These are phyloP conservation scores for Scleroderma citrinum DNA, from an alignment of 768 basidiomycete genomes.

Conservation along the genomic window DNA sequence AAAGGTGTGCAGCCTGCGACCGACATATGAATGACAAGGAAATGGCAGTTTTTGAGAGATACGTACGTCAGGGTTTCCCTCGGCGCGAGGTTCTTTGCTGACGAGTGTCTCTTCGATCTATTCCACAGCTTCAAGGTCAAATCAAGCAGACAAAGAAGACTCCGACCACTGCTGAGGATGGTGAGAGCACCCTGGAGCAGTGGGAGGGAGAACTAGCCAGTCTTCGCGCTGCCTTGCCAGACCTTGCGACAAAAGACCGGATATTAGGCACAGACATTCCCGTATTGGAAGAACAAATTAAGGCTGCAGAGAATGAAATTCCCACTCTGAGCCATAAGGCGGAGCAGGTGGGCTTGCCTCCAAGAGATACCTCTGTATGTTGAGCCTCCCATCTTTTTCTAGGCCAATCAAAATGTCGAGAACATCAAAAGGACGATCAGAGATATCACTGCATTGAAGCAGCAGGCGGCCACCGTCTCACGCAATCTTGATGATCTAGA, in stretches of 20 bases:
- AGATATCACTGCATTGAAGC: slow-evolving; percentile 55
- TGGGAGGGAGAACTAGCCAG: slow-evolving; percentile 59
- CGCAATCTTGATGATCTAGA: slow-evolving; percentile 56
- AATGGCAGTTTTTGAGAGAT: slow-evolving; percentile 58
- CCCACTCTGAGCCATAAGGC: slow-evolving; percentile 46
- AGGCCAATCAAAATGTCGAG: slow-evolving; percentile 52
- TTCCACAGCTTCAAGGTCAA: slow-evolving; percentile 52
- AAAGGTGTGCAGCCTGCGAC: slow-evolving; percentile 72
- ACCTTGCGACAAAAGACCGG: slow-evolving; percentile 47
- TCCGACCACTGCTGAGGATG: slow-evolving; percentile 30
- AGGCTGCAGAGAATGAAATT: slow-evolving; percentile 48
- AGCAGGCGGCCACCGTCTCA: slow-evolving; percentile 52
- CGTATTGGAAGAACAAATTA: slow-evolving; percentile 54
- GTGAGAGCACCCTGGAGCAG: slow-evolving; percentile 41
- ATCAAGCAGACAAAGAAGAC: slow-evolving; percentile 50
- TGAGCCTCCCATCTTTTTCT: slow-evolving; percentile 2
- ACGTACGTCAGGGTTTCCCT: slow-evolving; percentile 39
- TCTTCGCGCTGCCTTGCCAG: slow-evolving; percentile 55
- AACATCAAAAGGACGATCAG: slow-evolving; percentile 52
- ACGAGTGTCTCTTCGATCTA: background rate
- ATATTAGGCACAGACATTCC: slow-evolving; percentile 63
- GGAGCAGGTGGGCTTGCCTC: slow-evolving; percentile 49
- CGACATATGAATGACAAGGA: slow-evolving; percentile 56
- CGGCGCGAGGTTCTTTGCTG: background rate
- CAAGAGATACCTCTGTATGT: background rate